Percentiles rank a stretch among this genome's conserved stretches.
These are phyloP conservation scores for Didymella sp. DNA, from an alignment of 2,329 filamentous ascomycete species.

Conservation along the genomic window DNA sequence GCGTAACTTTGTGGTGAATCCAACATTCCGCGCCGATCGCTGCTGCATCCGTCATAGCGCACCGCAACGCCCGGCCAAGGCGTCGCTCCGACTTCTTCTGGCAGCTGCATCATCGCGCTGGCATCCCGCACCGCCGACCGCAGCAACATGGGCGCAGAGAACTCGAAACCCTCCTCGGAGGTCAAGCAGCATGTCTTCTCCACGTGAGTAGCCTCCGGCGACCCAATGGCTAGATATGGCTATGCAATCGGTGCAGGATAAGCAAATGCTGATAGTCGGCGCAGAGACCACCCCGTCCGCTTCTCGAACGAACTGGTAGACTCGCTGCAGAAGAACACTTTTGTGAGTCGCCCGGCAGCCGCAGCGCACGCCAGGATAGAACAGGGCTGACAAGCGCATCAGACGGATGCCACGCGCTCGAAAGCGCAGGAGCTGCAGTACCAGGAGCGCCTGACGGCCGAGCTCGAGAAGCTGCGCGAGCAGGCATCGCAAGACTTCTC, in stretches of 20 bases:
- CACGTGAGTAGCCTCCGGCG: constrained; percentile 55
- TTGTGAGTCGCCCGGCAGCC: constrained; percentile 65
- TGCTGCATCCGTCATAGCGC: constrained; percentile 29
- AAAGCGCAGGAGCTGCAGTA: constrained; percentile 85
- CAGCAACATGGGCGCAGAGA: constrained; percentile 65
- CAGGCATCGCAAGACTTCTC: constrained; percentile 73
- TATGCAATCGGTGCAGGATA: neutral
- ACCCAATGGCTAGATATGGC: constrained; percentile 32
- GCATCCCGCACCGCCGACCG: constrained; percentile 30
- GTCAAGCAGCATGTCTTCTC: constrained; percentile 67
- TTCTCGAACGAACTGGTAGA: constrained; percentile 86
- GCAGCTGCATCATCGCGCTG: constrained; percentile 37
- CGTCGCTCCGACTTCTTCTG: constrained; percentile 40
- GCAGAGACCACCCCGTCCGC: constrained; percentile 67
- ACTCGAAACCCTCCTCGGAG: constrained; percentile 65
- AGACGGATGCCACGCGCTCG: constrained; percentile 89
- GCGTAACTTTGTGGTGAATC: constrained; percentile 25
- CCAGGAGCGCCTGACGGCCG: constrained; percentile 82
- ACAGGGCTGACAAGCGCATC: constrained; percentile 22
- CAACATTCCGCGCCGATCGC: constrained; percentile 29
- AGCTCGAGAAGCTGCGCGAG: constrained; percentile 80
- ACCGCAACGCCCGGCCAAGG: constrained; percentile 34
- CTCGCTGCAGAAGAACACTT: constrained; percentile 80
- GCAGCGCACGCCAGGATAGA: neutral
- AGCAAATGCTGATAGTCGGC: constrained; percentile 39